A percentile compares a stretch with the other conserved stretches of the same genome.
Evolutionary conservation across 2,329 filamentous ascomycete genomes (phyloP).

Genomic region (Clarireedia homoeocarpa): DNA sequence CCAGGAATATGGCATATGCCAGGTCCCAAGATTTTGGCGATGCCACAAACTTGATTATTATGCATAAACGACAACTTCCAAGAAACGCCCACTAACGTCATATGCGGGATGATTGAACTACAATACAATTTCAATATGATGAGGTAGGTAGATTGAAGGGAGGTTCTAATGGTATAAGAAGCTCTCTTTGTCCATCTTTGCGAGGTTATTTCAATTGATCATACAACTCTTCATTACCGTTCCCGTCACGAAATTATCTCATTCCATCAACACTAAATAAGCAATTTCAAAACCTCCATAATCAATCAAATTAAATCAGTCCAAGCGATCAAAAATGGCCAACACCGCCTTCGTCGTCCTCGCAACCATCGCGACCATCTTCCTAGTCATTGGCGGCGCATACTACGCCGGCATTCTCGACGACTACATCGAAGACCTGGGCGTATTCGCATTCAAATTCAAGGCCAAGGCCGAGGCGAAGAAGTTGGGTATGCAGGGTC

Average conservation of each 20-base stretch:
- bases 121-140: neutral
- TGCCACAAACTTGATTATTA: slow-evolving; percentile 1
- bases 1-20: neutral
- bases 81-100: slow-evolving; percentile 1
- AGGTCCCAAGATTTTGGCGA: neutral
- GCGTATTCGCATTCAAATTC: slow-evolving; percentile 33
- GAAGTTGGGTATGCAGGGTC: slow-evolving; percentile 32
- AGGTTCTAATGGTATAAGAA: neutral
- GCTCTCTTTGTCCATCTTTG: neutral
- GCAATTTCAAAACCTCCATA: no score
- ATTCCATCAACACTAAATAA: no score
- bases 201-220: no score
- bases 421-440: slow-evolving; percentile 32
- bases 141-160: neutral
- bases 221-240: no score
- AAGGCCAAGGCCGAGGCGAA: slow-evolving; percentile 35
- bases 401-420: slow-evolving; percentile 34
- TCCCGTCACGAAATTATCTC: no score
- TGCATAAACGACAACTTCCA: slow-evolving; percentile 2
- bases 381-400: slow-evolving; percentile 28
- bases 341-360: slow-evolving; percentile 25
- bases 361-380: slow-evolving; percentile 27
- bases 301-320: no score
- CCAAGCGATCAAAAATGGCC: neutral
- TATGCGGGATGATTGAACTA: neutral